Conservation (phyloP, 2,329 filamentous ascomycete species). For the Fusarium staphyleae region DNA sequence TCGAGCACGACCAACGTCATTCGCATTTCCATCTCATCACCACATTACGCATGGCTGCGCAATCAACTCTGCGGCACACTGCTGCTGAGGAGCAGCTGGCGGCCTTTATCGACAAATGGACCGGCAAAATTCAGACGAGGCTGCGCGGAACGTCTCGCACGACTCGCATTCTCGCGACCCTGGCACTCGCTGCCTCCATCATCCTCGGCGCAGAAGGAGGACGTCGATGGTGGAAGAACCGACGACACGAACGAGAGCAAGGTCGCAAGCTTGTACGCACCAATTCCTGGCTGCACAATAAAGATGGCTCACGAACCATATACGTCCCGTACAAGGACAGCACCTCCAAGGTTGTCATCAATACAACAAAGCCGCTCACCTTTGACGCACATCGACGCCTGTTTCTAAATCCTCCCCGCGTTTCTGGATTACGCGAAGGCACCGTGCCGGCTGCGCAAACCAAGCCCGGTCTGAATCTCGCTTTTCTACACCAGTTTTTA, state of each 20-base stretch:
- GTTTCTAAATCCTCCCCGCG: slow-evolving; percentile 88
- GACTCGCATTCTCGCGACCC: slow-evolving; percentile 76
- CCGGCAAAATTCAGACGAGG: slow-evolving; percentile 57
- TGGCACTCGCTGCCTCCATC: slow-evolving; percentile 79
- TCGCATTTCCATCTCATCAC: slow-evolving; percentile 5
- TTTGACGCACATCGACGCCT: slow-evolving; percentile 95
- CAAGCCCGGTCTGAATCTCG: slow-evolving; percentile 92
- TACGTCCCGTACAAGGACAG: slow-evolving; percentile 91
- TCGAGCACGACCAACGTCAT: slow-evolving; percentile 26
- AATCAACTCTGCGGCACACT: slow-evolving; percentile 79
- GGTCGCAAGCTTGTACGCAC: slow-evolving; percentile 82
- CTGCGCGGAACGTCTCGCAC: slow-evolving; percentile 72
- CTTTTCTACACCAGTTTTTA: slow-evolving; percentile 95
- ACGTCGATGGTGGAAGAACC: slow-evolving; percentile 77
- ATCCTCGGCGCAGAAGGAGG: slow-evolving; percentile 80
- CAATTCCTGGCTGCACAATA: slow-evolving; percentile 92
- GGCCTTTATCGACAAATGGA: slow-evolving; percentile 68
- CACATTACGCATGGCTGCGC: slow-evolving; percentile 72
- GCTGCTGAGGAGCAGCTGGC: slow-evolving; percentile 72
- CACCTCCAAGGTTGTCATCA: slow-evolving; percentile 90
- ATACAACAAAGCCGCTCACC: slow-evolving; percentile 88
- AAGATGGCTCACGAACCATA: slow-evolving; percentile 93
- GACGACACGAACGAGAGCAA: slow-evolving; percentile 80
- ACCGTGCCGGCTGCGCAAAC: slow-evolving; percentile 86
- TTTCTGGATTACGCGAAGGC: slow-evolving; percentile 77